A percentile compares a stretch with the other conserved stretches of the same genome.
Evolutionary conservation across 139 green algal genomes (phyloP).

Genomic region (Picochlorum sp.): DNA sequence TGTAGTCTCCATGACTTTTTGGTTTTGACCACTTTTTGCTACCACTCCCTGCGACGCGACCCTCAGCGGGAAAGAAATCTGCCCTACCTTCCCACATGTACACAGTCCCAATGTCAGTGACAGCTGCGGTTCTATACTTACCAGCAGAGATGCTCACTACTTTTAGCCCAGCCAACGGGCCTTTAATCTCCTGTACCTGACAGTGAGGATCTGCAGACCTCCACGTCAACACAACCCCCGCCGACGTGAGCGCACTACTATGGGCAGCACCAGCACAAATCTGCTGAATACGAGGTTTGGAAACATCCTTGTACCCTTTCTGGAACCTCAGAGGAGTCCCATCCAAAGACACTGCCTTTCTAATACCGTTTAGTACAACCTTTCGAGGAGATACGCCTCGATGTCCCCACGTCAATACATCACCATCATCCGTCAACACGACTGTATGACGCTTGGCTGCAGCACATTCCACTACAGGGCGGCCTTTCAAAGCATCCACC

Average conservation of each 20-base stretch:
- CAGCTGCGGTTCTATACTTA: slow-evolving; percentile 77
- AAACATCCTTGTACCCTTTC: slow-evolving; percentile 51
- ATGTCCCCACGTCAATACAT: slow-evolving; percentile 81
- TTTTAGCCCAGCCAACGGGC: slow-evolving; percentile 48
- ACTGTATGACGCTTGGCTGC: slow-evolving; percentile 86
- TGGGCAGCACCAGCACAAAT: slow-evolving; percentile 62
- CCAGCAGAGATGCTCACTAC: slow-evolving; percentile 50
- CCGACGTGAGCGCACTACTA: slow-evolving; percentile 48
- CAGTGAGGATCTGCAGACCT: slow-evolving; percentile 45
- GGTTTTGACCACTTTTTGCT: slow-evolving; percentile 16
- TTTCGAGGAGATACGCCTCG: slow-evolving; percentile 48
- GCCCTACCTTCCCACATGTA: slow-evolving; percentile 74
- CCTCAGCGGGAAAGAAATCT: slow-evolving; percentile 32
- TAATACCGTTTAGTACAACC: slow-evolving; percentile 45
- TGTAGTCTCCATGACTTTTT: background rate
- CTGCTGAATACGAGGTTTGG: slow-evolving; percentile 45
- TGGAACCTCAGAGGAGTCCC: slow-evolving; percentile 51
- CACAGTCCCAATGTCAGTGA: slow-evolving; percentile 65
- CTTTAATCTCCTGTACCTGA: slow-evolving; percentile 50
- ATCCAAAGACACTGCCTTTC: slow-evolving; percentile 10
- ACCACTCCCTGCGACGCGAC: slow-evolving; percentile 20
- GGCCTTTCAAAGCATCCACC: slow-evolving; percentile 71
- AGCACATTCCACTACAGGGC: slow-evolving; percentile 47
- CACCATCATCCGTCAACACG: slow-evolving; percentile 61
- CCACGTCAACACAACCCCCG: slow-evolving; percentile 68